Conservation (phyloP, 306 rosid species). For the Quercus variabilis region DNA sequence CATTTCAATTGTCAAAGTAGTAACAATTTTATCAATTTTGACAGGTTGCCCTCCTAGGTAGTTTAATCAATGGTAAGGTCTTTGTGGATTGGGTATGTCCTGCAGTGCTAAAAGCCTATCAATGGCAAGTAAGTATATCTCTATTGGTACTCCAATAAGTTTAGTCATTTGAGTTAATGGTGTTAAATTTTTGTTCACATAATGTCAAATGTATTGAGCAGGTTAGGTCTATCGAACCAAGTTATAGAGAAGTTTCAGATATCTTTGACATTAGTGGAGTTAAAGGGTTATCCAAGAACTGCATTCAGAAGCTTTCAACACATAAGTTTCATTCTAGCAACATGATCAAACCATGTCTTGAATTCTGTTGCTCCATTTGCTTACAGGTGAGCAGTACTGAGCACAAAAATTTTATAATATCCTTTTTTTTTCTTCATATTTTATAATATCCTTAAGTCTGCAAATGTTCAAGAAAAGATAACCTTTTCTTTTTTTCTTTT, state of each 20-base stretch:
- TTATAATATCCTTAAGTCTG: background rate
- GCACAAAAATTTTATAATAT: background rate
- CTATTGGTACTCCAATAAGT: background rate
- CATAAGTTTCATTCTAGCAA: conserved; percentile 13
- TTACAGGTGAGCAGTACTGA: conserved; percentile 33
- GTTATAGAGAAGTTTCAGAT: conserved; percentile 31
- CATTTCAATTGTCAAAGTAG: no score
- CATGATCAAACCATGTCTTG: background rate
- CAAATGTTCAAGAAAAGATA: no score
- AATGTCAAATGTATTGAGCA: conserved; percentile 4
- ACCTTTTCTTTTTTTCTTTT: no score
- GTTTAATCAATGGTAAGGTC: conserved; percentile 38
- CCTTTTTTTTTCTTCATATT: background rate
- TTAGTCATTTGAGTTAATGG: background rate
- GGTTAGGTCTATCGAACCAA: conserved; percentile 30
- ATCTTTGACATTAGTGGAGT: conserved; percentile 18
- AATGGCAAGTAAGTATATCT: conserved; percentile 35
- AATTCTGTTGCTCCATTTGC: conserved; percentile 49
- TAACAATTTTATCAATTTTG: background rate
- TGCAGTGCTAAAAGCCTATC: conserved; percentile 31
- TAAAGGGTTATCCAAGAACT: conserved; percentile 30
- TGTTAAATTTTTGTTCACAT: background rate
- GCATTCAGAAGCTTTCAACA: conserved; percentile 32
- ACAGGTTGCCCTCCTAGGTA: conserved; percentile 35
- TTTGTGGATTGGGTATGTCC: conserved; percentile 38